phyloP scores from a whole-genome alignment of 164 flowering plant species.

The Buxus sempervirens region DNA sequence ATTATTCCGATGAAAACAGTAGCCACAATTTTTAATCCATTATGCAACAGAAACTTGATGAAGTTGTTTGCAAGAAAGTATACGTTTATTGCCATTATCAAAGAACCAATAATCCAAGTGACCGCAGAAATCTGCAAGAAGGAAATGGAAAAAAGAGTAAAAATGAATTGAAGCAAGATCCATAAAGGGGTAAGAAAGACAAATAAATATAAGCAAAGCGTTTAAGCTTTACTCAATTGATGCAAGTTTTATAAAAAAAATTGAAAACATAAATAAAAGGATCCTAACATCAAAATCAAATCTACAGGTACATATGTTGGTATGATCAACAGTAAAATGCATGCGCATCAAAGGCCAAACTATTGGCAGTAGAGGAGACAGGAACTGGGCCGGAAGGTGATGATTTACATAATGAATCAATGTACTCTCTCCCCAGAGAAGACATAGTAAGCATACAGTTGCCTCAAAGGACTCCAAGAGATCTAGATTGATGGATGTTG shows the following conservation, averaged over 20 bases:
- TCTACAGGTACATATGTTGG: too few species aligned
- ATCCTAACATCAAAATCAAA: too few species aligned
- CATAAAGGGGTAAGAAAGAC: too few species aligned
- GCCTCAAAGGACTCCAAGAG: conserved; percentile 39
- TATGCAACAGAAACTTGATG: conserved; percentile 51
- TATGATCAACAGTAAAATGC: too few species aligned
- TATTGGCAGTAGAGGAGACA: conserved; percentile 41
- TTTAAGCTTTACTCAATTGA: too few species aligned
- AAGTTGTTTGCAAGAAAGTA: conserved; percentile 61
- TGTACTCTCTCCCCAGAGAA: conserved; percentile 49
- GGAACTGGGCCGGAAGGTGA: conserved; percentile 22
- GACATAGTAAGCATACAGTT: conserved; percentile 80
- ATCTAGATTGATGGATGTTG: conserved; percentile 38
- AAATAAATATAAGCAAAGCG: too few species aligned
- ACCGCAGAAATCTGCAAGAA: conserved; percentile 54
- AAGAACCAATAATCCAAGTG: conserved; percentile 76
- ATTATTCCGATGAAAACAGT: conserved; percentile 52
- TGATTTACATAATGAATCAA: conserved; percentile 20
- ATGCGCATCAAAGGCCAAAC: too few species aligned
- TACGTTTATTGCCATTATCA: conserved; percentile 78
- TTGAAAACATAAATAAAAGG: too few species aligned
- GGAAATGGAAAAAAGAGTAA: background rate
- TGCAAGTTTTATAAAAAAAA: too few species aligned
- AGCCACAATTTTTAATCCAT: conserved; percentile 31
- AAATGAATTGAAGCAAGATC: background rate